These are phyloP conservation scores for Juglanconis oblonga DNA, from an alignment of 2,329 filamentous ascomycete genomes.

Conservation along the genomic window DNA sequence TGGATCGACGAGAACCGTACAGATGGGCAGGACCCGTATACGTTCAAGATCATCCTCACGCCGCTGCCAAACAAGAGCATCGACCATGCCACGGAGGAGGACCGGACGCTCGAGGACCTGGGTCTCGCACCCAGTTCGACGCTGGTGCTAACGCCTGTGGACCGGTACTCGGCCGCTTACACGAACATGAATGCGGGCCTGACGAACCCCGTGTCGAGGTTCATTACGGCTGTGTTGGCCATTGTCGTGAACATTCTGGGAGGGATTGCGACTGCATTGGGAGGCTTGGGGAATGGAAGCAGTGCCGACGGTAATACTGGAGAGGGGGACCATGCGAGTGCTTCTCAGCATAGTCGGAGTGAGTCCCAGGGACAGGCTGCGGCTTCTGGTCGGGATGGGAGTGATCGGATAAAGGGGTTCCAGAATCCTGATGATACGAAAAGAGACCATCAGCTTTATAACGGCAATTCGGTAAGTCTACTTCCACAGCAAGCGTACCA, in stretches of 20 bases:
- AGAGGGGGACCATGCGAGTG: not conserved
- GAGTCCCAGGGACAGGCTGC: conserved; percentile 26
- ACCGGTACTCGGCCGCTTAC: conserved; percentile 43
- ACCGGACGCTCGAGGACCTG: conserved; percentile 62
- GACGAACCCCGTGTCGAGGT: conserved; percentile 28
- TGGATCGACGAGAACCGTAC: conserved; percentile 70
- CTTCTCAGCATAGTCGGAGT: conserved; percentile 1
- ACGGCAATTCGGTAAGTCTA: conserved; percentile 78
- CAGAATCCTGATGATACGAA: conserved; percentile 51
- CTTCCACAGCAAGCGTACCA: not conserved
- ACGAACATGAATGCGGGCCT: conserved; percentile 20
- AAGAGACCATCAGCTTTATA: conserved; percentile 73
- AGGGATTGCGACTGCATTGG: conserved; percentile 14
- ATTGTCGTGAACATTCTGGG: conserved; percentile 16
- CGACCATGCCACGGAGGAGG: conserved; percentile 68
- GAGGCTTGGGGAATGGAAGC: conserved; percentile 8
- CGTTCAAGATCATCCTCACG: conserved; percentile 78
- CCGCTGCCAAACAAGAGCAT: conserved; percentile 74
- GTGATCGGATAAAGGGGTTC: conserved; percentile 42
- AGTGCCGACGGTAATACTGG: not conserved
- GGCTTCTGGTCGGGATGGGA: conserved; percentile 10
- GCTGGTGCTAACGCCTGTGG: conserved; percentile 73
- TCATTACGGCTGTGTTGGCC: conserved; percentile 24
- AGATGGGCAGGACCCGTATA: conserved; percentile 65
- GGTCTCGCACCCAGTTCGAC: conserved; percentile 78